Evolutionary conservation across 192 early-diverging fungal genomes (phyloP).

Genomic region (Dimargaris verticillata): DNA sequence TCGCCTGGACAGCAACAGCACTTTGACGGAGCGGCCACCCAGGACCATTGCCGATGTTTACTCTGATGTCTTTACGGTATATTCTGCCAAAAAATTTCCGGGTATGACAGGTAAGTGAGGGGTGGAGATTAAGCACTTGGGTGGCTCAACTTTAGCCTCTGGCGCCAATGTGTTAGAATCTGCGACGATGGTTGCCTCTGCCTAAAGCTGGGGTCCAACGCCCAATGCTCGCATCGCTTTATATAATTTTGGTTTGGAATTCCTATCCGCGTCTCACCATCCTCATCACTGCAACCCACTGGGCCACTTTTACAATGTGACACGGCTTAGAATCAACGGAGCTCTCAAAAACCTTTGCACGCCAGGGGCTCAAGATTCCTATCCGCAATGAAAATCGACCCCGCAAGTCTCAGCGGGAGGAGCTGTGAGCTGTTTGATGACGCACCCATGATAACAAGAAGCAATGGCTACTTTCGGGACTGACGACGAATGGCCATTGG

Average conservation of each 20-base stretch:
- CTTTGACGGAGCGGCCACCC: conserved; percentile 29
- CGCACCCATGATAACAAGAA: too few species aligned
- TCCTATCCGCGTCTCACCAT: neutral
- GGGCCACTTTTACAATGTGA: too few species aligned
- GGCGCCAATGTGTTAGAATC: neutral
- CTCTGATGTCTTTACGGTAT: conserved; percentile 58
- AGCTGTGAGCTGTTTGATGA: too few species aligned
- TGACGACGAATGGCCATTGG: too few species aligned
- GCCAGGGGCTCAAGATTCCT: conserved; percentile 63
- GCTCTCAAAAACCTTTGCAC: conserved; percentile 59
- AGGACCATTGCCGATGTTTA: conserved; percentile 33
- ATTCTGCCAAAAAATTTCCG: conserved; percentile 66
- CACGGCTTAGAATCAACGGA: conserved; percentile 49
- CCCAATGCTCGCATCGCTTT: neutral
- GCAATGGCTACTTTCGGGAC: too few species aligned
- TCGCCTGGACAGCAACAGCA: conserved; percentile 39
- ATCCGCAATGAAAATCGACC: conserved; percentile 36
- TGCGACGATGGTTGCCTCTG: neutral
- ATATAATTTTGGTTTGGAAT: conserved; percentile 1
- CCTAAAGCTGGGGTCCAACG: neutral
- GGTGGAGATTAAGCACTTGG: neutral
- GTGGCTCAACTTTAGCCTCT: neutral
- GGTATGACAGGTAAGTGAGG: conserved; percentile 56
- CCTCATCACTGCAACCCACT: conserved; percentile 8
- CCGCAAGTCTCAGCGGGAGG: too few species aligned